Base-by-base conservation (phyloP, 75 land plant genomes). In the Isoetes taiwanensis region DNA sequence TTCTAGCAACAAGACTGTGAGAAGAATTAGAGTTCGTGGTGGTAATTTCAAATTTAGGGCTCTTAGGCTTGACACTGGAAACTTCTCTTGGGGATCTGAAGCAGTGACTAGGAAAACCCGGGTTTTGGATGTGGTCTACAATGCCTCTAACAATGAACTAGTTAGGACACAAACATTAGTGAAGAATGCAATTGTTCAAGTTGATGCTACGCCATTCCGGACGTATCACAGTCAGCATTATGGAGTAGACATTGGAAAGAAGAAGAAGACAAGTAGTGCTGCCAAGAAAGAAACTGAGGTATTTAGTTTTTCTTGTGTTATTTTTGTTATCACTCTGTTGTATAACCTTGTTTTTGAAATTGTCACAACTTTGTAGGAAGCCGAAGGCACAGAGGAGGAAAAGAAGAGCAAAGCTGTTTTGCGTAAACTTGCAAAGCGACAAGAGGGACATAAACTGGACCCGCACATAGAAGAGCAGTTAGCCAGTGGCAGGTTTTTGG, bases 201-300 rank as follows among this genome's bases (percentile, higher is more conserved):
- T 84, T 20, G 88, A 84, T 69, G 85, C 88, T 24, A 83, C 81
- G 0, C 88, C 88, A 6, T 84, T 81, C 76, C 76, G 80, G 54
- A 65, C 62, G 34, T 80, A 81, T 76, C 78, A 80, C 25, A 69
- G 69, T 25, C 81, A 78, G 74, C 78, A 83, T 70, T 78, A 81
- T 56, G 85, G 81, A 0, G 64, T 74, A 5, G 85, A 83, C 3
- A 73, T 83, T 56, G 77, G 84, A 27, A 68, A 79, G 70, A 84
- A 81, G 76, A 84, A 84, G 78, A 83, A 83, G 75, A 46, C 46
- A 57, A 16, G 67, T 14, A 58, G 21, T 25, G 37, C 30, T 26
- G 57, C 56, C 64, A 60, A 64, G 30, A 63, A 64, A 29, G 33
- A 27, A 56, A 28, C 4, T 56, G n/a, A n/a, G n/a, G n/a, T n/a